Evolutionary conservation across 2,329 filamentous ascomycete genomes (phyloP).

Genomic region (Botrytis pseudocinerea): DNA sequence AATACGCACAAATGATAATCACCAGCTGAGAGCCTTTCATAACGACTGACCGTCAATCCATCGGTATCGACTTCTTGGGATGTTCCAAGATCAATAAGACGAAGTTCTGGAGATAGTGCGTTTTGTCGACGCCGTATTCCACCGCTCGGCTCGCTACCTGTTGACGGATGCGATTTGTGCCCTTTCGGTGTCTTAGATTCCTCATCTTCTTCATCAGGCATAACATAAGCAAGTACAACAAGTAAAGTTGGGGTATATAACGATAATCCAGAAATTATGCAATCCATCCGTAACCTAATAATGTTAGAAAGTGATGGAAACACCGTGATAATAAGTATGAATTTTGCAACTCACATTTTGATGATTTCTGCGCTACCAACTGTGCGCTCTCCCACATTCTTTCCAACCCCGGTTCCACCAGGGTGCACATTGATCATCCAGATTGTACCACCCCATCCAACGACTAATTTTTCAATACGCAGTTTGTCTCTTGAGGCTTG

Average conservation of each 20-base stretch:
- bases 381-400: conserved; percentile 66
- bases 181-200: conserved; percentile 42
- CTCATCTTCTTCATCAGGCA: conserved; percentile 58
- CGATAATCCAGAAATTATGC: conserved; percentile 95
- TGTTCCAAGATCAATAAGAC: conserved; percentile 84
- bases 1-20: conserved; percentile 90
- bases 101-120: conserved; percentile 81
- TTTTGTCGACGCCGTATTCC: conserved; percentile 72
- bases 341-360: conserved; percentile 72
- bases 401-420: conserved; percentile 66
- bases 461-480: conserved; percentile 74
- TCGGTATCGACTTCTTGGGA: conserved; percentile 85
- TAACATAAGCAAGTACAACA: conserved; percentile 87
- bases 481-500: conserved; percentile 51
- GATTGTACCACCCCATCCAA: conserved; percentile 94
- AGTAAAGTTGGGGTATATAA: conserved; percentile 91
- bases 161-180: conserved; percentile 45
- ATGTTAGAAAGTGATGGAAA: conserved; percentile 36
- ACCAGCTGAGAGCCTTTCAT: conserved; percentile 78
- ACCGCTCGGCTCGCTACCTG: conserved; percentile 59
- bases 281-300: conserved; percentile 83
- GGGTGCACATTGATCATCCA: conserved; percentile 94
- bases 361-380: conserved; percentile 85
- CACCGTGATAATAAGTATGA: neutral
- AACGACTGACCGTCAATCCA: conserved; percentile 80